Percentiles rank a stretch among this genome's conserved stretches.
Conservation (phyloP, 805 yeast genomes). For the Candida pseudofarinosa region DNA sequence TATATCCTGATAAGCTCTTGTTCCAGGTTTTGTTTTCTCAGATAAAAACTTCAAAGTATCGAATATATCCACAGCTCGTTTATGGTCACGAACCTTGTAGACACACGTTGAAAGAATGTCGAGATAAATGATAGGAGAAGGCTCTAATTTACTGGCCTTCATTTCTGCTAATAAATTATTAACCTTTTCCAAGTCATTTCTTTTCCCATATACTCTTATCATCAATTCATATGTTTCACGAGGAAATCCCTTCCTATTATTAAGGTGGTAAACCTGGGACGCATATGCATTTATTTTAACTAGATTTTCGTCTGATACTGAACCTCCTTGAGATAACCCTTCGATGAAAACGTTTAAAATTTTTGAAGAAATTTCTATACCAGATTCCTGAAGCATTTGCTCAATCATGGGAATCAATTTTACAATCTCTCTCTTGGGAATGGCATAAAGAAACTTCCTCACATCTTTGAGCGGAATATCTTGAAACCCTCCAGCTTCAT, state of each 20-base stretch:
- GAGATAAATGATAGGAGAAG: slow-evolving; percentile 46
- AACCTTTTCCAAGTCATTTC: slow-evolving; percentile 32
- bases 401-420: slow-evolving; percentile 33
- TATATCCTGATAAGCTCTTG: slow-evolving; percentile 65
- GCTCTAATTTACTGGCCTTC: slow-evolving; percentile 33
- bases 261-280: slow-evolving; percentile 17
- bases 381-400: slow-evolving; percentile 32
- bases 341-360: slow-evolving; percentile 36
- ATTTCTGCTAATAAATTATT: slow-evolving; percentile 36
- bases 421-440: slow-evolving; percentile 38
- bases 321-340: slow-evolving; percentile 24
- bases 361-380: slow-evolving; percentile 23
- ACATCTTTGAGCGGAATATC: slow-evolving; percentile 31
- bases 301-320: slow-evolving; percentile 17
- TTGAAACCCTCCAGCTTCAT: slow-evolving; percentile 31
- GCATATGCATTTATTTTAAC: slow-evolving; percentile 29
- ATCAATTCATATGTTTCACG: slow-evolving; percentile 41
- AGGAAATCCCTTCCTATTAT: slow-evolving; percentile 24
- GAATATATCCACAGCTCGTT: slow-evolving; percentile 69
- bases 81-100: slow-evolving; percentile 42
- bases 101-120: slow-evolving; percentile 61
- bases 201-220: slow-evolving; percentile 44
- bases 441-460: slow-evolving; percentile 30
- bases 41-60: slow-evolving; percentile 83
- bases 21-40: slow-evolving; percentile 59